Conservation (phyloP, 495 filamentous ascomycete genomes). For the Podospora didyma region DNA sequence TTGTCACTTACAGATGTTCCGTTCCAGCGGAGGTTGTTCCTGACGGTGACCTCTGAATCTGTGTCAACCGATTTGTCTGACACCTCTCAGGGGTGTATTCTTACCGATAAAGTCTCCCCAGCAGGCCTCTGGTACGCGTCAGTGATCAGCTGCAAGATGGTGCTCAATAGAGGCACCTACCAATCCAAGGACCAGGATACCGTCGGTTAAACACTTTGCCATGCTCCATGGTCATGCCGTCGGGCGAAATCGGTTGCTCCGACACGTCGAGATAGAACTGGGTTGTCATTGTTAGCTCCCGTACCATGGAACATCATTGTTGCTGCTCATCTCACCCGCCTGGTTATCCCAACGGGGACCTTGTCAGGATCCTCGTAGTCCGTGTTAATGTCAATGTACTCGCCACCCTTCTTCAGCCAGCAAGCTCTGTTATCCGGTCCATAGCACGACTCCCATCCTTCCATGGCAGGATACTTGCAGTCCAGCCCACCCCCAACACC, state of each 20-base stretch:
- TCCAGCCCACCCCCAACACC: neutral
- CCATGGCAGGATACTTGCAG: constrained; percentile 8
- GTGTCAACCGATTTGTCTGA: neutral
- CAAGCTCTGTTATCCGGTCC: constrained; percentile 5
- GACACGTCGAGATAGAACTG: constrained; percentile 11
- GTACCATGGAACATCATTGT: too few species aligned
- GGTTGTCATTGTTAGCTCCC: too few species aligned
- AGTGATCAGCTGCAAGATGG: neutral
- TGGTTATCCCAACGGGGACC: neutral
- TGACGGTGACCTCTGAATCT: constrained; percentile 4
- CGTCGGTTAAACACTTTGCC: constrained; percentile 12
- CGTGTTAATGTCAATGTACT: constrained; percentile 10
- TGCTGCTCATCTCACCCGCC: neutral
- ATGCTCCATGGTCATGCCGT: constrained; percentile 14
- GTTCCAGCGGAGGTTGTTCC: constrained; percentile 9
- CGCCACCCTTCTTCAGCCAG: constrained; percentile 5
- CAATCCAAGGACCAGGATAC: constrained; percentile 14
- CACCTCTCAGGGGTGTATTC: neutral
- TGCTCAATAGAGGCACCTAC: neutral
- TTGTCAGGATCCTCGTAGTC: constrained; percentile 9
- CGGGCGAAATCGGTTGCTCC: constrained; percentile 11
- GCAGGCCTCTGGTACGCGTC: constrained; percentile 2
- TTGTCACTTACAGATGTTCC: constrained; percentile 13
- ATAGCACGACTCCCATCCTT: constrained; percentile 5
- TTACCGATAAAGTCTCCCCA: constrained; percentile 9